Evolutionary conservation across 768 basidiomycete genomes (phyloP).

Genomic region (Tricholoma terreum): DNA sequence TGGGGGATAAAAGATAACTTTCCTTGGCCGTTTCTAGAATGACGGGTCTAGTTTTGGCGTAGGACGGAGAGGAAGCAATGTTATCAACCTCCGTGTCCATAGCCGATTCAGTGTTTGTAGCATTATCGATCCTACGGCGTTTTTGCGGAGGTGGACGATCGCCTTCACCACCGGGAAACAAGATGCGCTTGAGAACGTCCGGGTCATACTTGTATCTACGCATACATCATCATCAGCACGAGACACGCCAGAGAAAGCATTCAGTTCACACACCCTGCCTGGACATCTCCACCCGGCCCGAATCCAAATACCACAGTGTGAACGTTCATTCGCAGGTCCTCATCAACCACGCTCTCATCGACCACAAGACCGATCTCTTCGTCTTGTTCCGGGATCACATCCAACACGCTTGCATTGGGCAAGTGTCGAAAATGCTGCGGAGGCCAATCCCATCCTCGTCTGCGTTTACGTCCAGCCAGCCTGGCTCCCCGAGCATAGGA

Average conservation of each 20-base stretch:
- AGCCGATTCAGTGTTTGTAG: constrained; percentile 2
- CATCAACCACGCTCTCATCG: constrained; percentile 29
- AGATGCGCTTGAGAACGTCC: constrained; percentile 34
- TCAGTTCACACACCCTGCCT: constrained; percentile 40
- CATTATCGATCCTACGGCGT: constrained; percentile 24
- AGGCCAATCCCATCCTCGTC: constrained; percentile 35
- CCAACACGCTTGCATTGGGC: constrained; percentile 40
- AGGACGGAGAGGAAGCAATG: background rate
- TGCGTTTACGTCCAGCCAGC: constrained; percentile 41
- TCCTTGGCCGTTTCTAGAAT: constrained; percentile 41
- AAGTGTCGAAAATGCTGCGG: constrained; percentile 26
- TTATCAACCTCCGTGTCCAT: constrained; percentile 16
- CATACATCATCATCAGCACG: background rate
- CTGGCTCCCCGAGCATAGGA: constrained; percentile 21
- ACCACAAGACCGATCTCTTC: constrained; percentile 28
- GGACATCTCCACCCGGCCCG: constrained; percentile 33
- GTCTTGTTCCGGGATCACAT: constrained; percentile 36
- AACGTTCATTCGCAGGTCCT: constrained; percentile 39
- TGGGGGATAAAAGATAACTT: constrained; percentile 36
- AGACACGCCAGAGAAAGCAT: background rate
- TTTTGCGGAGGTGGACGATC: constrained; percentile 32
- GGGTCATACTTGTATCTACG: constrained; percentile 55
- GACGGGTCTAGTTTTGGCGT: constrained; percentile 15
- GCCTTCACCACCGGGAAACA: constrained; percentile 34
- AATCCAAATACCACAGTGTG: constrained; percentile 50